phyloP scores from a whole-genome alignment of 495 filamentous ascomycete species.

The Penicillium macrosclerotiorum region DNA sequence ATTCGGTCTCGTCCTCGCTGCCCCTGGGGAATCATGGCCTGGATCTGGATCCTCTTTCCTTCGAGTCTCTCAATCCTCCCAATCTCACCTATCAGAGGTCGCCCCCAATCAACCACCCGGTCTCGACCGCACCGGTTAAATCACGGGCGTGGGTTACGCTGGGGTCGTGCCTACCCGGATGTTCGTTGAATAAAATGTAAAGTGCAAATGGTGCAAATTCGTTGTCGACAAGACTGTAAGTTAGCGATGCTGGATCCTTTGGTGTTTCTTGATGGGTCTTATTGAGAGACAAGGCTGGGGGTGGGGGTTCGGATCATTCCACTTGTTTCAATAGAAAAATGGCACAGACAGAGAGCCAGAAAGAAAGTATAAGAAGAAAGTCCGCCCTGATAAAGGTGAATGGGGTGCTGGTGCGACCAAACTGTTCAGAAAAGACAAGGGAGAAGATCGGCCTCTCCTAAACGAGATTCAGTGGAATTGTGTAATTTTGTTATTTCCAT shows the following conservation, averaged over 20 bases:
- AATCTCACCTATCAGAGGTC: constrained; percentile 5
- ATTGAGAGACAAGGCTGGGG: no score
- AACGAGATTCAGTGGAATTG: no score
- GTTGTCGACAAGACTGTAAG: constrained; percentile 2
- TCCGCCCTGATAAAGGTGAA: no score
- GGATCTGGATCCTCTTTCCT: neutral
- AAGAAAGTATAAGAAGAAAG: no score
- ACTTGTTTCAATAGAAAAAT: no score
- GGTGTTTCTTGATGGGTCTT: no score
- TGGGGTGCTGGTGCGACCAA: no score
- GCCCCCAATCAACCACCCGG: neutral
- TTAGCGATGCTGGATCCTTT: neutral
- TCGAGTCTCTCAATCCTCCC: neutral
- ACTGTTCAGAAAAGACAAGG: no score
- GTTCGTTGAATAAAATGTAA: constrained; percentile 6
- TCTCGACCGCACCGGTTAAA: neutral
- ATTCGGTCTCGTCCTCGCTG: neutral
- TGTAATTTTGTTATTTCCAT: no score
- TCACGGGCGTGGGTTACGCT: neutral
- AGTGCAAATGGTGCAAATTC: neutral
- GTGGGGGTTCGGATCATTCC: no score
- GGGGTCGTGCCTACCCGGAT: neutral
- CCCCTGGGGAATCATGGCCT: neutral
- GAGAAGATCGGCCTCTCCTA: no score
- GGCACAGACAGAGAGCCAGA: no score